Evolutionary conservation across 2,329 filamentous ascomycete species (phyloP).

Genomic region (Trichoderma sp.): DNA sequence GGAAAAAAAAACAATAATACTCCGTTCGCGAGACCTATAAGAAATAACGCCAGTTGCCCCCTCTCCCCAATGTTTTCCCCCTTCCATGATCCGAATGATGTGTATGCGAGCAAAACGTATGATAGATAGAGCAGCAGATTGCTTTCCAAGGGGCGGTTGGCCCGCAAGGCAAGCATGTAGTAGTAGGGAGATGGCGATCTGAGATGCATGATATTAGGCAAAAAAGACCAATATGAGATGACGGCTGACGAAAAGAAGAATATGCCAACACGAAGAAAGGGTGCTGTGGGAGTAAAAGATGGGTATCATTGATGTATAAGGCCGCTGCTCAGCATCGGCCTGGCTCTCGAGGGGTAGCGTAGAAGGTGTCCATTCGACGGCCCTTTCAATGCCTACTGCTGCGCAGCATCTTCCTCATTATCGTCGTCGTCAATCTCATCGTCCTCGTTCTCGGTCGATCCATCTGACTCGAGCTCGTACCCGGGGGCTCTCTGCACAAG

Average conservation of each 20-base stretch:
- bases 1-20: not conserved
- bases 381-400: not conserved
- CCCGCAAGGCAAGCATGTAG: not conserved
- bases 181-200: not conserved
- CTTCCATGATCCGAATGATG: not conserved
- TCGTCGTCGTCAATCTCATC: conserved; percentile 31
- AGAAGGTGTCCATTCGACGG: not conserved
- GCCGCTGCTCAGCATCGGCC: not conserved
- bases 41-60: not conserved
- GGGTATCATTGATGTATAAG: conserved; percentile 21
- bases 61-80: not conserved
- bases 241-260: conserved; percentile 4
- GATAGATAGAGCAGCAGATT: not conserved
- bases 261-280: not conserved
- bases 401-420: conserved; percentile 23
- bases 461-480: conserved; percentile 49
- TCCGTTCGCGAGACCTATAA: not conserved
- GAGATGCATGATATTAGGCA: not conserved
- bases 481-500: conserved; percentile 67
- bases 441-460: conserved; percentile 36
- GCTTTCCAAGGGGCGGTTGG: not conserved
- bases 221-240: not conserved
- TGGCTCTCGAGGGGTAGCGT: not conserved
- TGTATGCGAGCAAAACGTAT: not conserved
- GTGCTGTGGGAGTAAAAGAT: not conserved